Base-by-base conservation (phyloP, 2,329 filamentous ascomycete genomes). In the Aspergillus uvarum region DNA sequence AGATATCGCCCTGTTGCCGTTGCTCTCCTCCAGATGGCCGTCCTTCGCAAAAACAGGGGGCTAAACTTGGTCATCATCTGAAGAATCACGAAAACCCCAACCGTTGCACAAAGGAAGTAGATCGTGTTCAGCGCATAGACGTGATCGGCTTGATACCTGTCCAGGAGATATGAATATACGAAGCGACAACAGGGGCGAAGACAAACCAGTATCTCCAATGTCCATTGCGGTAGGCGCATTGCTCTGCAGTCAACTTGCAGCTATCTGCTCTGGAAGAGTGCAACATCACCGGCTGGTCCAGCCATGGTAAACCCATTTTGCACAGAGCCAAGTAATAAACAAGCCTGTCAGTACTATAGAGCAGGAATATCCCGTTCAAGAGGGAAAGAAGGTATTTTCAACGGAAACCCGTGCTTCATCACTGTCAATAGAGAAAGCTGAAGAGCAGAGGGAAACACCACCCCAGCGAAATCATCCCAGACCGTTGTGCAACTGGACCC, bases 81-180 rank as follows among this genome's bases (percentile, higher is more conserved):
- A 3, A 72, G 70, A 19, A 85, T 68, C 24, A 77, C 69, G 62
- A 83, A 85, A 12, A 84, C 59, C 1, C 76, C 74, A 56, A 85
- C 81, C n/a, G 73, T 69, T 0, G 75, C 74, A 64, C 82, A 73
- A 68, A 85, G 81, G 63, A 86, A 82, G 49, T 81, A 83, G 3
- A 85, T 71, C 0, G 83, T 85, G 6, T 78, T 77, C 4, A 85
- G 69, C 0, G 79, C 81, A 63, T 81, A 86, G 38, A 81, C 78
- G 62, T 81, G 78, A 65, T 86, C 84, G 22, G 83, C 80, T 58
- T 83, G 70, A 63, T 84, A 84, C 81, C 82, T 83, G 54, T 53
- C n/a, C 2, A 52, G 22, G 7, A 14, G 8, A 12, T 19, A 47
- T 60, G 26, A 63, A 22, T 6, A 21, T 11, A 51, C 16, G 5